Conservation (phyloP, 768 basidiomycete genomes). For the Ephemerocybe angulata region DNA sequence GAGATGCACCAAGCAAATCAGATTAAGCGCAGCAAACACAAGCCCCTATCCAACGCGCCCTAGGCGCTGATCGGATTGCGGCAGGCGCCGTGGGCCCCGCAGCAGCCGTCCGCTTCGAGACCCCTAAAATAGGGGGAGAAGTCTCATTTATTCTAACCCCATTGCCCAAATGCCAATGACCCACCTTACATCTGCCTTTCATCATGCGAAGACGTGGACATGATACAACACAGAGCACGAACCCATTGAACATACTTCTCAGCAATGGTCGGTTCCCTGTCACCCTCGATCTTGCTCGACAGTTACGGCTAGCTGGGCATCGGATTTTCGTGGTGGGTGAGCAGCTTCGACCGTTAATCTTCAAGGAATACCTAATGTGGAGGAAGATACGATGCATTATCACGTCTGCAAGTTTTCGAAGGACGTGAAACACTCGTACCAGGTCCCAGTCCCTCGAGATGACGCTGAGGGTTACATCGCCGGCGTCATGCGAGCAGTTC, state of each 20-base stretch:
- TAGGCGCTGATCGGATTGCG: neutral
- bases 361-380: neutral
- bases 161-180: too few species aligned
- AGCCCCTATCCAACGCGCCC: too few species aligned
- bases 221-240: too few species aligned
- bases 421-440: slow-evolving; percentile 16
- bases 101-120: too few species aligned
- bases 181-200: too few species aligned
- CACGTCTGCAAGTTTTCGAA: slow-evolving; percentile 21
- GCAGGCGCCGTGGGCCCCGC: too few species aligned
- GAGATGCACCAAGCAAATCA: too few species aligned
- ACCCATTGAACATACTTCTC: slow-evolving; percentile 18
- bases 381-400: slow-evolving; percentile 18
- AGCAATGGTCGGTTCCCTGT: slow-evolving; percentile 20
- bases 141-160: too few species aligned
- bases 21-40: too few species aligned
- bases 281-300: slow-evolving; percentile 16
- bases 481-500: slow-evolving; percentile 12
- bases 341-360: neutral
- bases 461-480: slow-evolving; percentile 15
- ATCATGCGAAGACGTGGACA: too few species aligned
- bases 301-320: slow-evolving; percentile 15
- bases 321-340: slow-evolving; percentile 15
- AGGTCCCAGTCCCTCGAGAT: slow-evolving; percentile 13
- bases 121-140: too few species aligned